Base-by-base conservation (phyloP, 2,329 filamentous ascomycete genomes). In the Clonostachys rosea region DNA sequence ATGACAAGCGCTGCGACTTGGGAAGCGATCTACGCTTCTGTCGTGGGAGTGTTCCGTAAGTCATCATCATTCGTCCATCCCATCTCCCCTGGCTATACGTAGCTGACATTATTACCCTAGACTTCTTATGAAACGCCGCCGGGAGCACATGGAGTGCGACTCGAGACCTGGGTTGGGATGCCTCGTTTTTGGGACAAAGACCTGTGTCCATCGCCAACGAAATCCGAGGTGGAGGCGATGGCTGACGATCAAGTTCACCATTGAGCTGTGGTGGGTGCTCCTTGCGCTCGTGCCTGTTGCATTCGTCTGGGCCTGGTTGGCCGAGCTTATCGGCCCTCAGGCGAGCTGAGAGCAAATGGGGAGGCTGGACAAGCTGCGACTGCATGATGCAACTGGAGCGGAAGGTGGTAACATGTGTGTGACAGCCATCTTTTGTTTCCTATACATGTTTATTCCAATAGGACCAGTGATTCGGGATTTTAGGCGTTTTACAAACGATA, bases 101-200 rank as follows among this genome's bases (percentile, higher is more conserved):
- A 42, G 13, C 13, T 20, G 14, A 42, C 20, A 20, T 13, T 14
- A 10, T 35, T 16, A n/a, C 13, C 14, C 14, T 44, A 82, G 78
- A 2, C 59, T 82, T 1, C 59, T 84, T 6, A 84, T 84, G 77
- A 73, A 76, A 52, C 69, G 78, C 37, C 70, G 81, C 14, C 70
- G 81, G 47, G 74, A 82, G 49, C 81, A 85, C 53, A 63, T 77
- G 12, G 81, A 84, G 57, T 85, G 81, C 55, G 79, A 83, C 55
- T 75, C 74, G 17, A 68, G 75, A 0, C 77, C 77, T 1, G 77
- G 74, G 2, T 61, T 82, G 1, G 79, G 79, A 5, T 82, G 79
- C 54, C 64, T 81, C 10, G 71, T 82, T 11, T 75, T 72, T 46
- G 74, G 70, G 20, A 82, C 78, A 5, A 54, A 52, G 0, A 66